Conservation (phyloP, 2,329 filamentous ascomycete genomes). For the Epichloe sp. region DNA sequence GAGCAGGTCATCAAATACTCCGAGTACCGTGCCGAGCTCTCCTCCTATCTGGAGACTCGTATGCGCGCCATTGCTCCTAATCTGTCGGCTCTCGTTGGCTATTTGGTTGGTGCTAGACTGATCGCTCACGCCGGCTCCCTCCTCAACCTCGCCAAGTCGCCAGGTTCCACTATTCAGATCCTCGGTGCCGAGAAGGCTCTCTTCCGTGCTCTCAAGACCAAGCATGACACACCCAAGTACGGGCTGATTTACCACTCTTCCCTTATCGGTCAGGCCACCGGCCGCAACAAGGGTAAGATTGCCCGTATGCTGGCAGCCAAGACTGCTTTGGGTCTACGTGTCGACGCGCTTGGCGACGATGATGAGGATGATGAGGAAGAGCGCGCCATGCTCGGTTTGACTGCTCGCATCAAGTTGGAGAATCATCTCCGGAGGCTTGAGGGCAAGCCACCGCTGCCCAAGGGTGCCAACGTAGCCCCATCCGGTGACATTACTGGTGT, state of each 20-base stretch:
- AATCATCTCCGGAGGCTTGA: constrained; percentile 66
- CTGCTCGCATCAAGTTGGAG: constrained; percentile 60
- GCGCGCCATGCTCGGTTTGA: constrained; percentile 66
- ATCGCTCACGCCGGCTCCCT: constrained; percentile 92
- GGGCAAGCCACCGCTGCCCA: constrained; percentile 74
- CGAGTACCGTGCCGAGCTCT: constrained; percentile 78
- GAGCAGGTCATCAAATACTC: constrained; percentile 89
- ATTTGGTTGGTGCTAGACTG: constrained; percentile 84
- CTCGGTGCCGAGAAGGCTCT: constrained; percentile 97
- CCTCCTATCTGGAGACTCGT: constrained; percentile 76
- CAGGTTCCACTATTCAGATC: constrained; percentile 93
- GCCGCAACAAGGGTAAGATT: constrained; percentile 99
- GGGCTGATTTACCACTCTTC: constrained; percentile 89
- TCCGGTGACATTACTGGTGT: constrained; percentile 51
- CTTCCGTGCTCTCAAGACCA: constrained; percentile 96
- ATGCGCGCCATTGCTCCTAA: constrained; percentile 98
- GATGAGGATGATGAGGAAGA: constrained; percentile 77
- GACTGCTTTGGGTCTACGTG: constrained; percentile 81
- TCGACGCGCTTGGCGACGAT: constrained; percentile 56
- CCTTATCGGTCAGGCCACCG: constrained; percentile 89
- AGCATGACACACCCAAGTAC: constrained; percentile 98
- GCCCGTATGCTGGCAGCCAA: constrained; percentile 92
- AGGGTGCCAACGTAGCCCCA: constrained; percentile 61
- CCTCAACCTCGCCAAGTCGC: constrained; percentile 87
- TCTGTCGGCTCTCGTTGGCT: constrained; percentile 82